Evolutionary conservation across 805 yeast genomes (phyloP), one percentile per base, ranked within the genome.

Genomic region (Saccharomycopsis sp.): DNA sequence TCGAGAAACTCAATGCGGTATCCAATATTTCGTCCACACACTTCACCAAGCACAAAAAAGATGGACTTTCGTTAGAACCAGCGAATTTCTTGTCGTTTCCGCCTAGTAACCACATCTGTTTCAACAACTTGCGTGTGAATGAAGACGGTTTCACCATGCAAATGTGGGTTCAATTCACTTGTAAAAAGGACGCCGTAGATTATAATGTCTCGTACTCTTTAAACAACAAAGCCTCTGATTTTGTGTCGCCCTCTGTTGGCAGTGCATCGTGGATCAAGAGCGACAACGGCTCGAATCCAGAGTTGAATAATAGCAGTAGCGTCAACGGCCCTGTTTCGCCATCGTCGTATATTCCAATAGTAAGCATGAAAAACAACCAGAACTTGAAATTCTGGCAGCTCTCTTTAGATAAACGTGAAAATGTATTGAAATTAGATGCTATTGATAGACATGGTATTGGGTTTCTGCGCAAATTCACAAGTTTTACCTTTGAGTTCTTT

Each of bases 91-190:
- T 57, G 5, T 20, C 55, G 3, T 62, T 62, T 51, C 57, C 54
- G 2, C 29, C 53, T 1, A 38, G 34, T 1, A 14, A 56, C 3
- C 52, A 34, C 49, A 25, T 62, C 14, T 49, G 47, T 7, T 62
- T 47, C 47, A 54, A 56, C 47, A 25, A 57, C 19, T 53, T 62
- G 22, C 56, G 56, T 25, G 20, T 59, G 14, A 38, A 54, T 25
- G 53, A 59, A 15, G 56, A 59, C 9, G 64, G 63, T 3, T 71
- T 76, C 55, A 67, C 80, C 0, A 63, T 77, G 14, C 75, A 73
- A 44, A 62, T 74, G 5, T 77, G 80, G 80, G 69, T 76, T 55
- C 74, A 73, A 58, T 54, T 75, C 29, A 67, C 63, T 44, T 60
- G 24, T 20, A 52, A 52, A 22, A 49, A 47, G 22, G 24, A 7